Percentiles rank a stretch among this genome's conserved stretches.
These are phyloP conservation scores for Metarhizium robertsii DNA, from an alignment of 2,329 filamentous ascomycete species.

Conservation along the genomic window DNA sequence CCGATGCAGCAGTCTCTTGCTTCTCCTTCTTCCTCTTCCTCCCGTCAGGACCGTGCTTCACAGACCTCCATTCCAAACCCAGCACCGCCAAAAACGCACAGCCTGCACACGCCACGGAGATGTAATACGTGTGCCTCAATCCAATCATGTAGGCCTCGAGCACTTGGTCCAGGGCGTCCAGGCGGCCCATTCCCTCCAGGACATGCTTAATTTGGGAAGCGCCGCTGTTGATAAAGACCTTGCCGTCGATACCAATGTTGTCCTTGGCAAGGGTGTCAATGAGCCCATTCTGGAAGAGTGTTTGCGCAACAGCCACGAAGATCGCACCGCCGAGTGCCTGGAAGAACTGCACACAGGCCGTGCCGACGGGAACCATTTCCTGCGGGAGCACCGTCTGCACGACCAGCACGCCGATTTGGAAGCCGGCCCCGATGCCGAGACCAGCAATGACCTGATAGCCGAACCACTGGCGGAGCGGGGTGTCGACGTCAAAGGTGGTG, in stretches of 20 bases:
- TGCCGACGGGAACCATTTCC: conserved; percentile 39
- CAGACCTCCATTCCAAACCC: conserved; percentile 43
- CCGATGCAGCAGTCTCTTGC: conserved; percentile 17
- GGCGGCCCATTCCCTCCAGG: conserved; percentile 29
- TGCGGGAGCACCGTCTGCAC: conserved; percentile 42
- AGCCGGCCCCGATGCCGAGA: conserved; percentile 40
- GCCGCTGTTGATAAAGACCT: conserved; percentile 41
- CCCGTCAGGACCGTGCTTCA: conserved; percentile 31
- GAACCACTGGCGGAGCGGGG: conserved; percentile 41
- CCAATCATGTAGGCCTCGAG: conserved; percentile 40
- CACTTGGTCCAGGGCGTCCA: conserved; percentile 32
- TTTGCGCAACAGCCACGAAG: conserved; percentile 55
- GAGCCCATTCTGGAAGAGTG: conserved; percentile 58
- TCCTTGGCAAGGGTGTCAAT: conserved; percentile 37
- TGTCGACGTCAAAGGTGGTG: conserved; percentile 40
- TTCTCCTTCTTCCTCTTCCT: conserved; percentile 19
- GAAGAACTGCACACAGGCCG: conserved; percentile 48
- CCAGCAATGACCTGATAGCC: conserved; percentile 49
- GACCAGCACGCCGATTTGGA: conserved; percentile 38
- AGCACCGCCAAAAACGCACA: conserved; percentile 34
- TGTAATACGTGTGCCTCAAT: conserved; percentile 41
- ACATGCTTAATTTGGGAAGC: conserved; percentile 39
- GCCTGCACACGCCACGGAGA: conserved; percentile 37
- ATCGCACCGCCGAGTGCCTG: conserved; percentile 58
- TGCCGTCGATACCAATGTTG: conserved; percentile 35